These are phyloP conservation scores for Miamiensis avidus DNA, from an alignment of 169 alveolate genomes.

Conservation along the genomic window DNA sequence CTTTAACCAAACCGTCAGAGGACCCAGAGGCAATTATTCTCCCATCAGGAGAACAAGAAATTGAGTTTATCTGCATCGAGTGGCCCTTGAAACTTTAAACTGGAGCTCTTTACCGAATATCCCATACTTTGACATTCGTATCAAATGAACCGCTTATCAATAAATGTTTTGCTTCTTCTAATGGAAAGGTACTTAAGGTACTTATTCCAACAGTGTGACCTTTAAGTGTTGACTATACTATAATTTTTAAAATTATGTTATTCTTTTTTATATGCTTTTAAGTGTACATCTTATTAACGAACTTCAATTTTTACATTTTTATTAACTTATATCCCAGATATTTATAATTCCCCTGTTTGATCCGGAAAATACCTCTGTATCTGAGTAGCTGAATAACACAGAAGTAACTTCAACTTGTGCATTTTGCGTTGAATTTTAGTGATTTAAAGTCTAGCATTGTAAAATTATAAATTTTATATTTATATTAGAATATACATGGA, in stretches of 20 bases:
- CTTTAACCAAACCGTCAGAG: conserved; percentile 62
- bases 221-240: conserved; percentile 43
- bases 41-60: conserved; percentile 78
- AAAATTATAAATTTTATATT: not conserved
- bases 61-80: conserved; percentile 45
- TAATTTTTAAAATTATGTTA: not conserved
- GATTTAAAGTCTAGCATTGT: not conserved
- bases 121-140: conserved; percentile 79
- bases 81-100: conserved; percentile 68
- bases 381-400: conserved; percentile 35
- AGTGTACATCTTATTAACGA: no score
- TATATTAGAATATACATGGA: no score
- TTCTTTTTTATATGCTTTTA: no score
- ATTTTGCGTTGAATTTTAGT: not conserved
- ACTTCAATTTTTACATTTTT: conserved; percentile 50
- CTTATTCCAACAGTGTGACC: conserved; percentile 58
- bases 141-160: conserved; percentile 68
- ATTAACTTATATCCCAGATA: conserved; percentile 67
- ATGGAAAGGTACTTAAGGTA: conserved; percentile 37
- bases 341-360: conserved; percentile 76
- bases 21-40: conserved; percentile 83
- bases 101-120: conserved; percentile 54
- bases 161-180: conserved; percentile 34
- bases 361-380: conserved; percentile 65
- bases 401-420: conserved; percentile 45